Conservation (phyloP, 768 basidiomycete species). For the Leccinellum luteum region DNA sequence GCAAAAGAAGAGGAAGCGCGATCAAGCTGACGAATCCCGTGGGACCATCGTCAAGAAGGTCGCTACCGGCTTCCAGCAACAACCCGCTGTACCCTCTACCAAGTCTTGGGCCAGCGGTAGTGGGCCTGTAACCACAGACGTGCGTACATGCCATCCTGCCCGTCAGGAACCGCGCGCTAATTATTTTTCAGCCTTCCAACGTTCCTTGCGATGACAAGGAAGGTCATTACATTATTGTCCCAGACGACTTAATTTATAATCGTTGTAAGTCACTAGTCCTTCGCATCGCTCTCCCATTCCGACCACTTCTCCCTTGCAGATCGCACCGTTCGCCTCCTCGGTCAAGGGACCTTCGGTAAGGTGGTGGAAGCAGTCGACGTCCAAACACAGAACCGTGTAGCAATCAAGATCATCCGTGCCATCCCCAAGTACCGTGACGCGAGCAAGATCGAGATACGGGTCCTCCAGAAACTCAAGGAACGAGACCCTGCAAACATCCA, state of each 20-base stretch:
- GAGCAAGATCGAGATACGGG: constrained; percentile 95
- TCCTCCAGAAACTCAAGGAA: constrained; percentile 87
- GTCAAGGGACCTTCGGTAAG: constrained; percentile 98
- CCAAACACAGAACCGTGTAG: constrained; percentile 72
- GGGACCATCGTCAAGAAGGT: constrained; percentile 64
- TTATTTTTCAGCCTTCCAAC: constrained; percentile 54
- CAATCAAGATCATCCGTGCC: constrained; percentile 98
- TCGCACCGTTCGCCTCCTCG: constrained; percentile 85
- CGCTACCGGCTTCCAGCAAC: constrained; percentile 46
- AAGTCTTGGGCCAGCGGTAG: constrained; percentile 70
- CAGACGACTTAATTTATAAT: constrained; percentile 83
- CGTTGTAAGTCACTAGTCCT: constrained; percentile 59
- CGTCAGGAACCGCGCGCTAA: constrained; percentile 29
- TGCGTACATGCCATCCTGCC: constrained; percentile 36
- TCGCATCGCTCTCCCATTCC: constrained; percentile 2
- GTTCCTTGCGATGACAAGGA: constrained; percentile 94
- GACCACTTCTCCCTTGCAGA: constrained; percentile 48
- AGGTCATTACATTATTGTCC: constrained; percentile 95
- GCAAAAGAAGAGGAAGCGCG: constrained; percentile 82
- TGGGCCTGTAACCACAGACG: constrained; percentile 64
- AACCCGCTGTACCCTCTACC: constrained; percentile 46
- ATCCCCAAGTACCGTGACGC: constrained; percentile 99
- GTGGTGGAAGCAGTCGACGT: constrained; percentile 92
- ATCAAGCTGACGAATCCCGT: constrained; percentile 71
- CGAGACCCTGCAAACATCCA: constrained; percentile 84